Evolutionary conservation across 129 eudicot genomes (phyloP), one percentile per base, ranked within the genome.

Genomic region (Rutidosis leptorrhynchoides): DNA sequence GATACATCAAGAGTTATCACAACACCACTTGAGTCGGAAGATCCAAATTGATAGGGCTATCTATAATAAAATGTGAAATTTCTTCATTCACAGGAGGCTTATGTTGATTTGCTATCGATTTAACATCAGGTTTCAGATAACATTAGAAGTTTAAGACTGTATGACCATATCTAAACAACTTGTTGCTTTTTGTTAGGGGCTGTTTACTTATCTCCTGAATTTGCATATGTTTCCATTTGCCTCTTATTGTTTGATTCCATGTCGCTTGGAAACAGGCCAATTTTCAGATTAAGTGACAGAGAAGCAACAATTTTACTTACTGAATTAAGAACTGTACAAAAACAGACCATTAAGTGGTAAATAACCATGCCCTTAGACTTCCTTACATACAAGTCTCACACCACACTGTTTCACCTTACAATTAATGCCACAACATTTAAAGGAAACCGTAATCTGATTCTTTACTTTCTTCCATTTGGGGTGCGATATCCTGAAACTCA

Each of bases 371-470:
- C n/a, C n/a, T 29, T 66, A 19, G 30, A 51, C 77, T 24, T 53
- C 69, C 62, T 61, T 56, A 19, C 52, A 53, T 35, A 72, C 30
- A 51, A 72, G 19, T 53, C 62, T 35, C 63, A 64, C 70, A 72
- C 77, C 43, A 40, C 77, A 63, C 55, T 53, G 53, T 52, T 63
- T 63, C 70, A 72, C 77, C 70, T 33, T 63, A 37, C 77, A 72
- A 29, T 63, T 62, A 30, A 72, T 19, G 56, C 77, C 70, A 63
- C 11, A 40, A 20, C 70, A 72, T 63, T 16, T 53, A 63, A 63
- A 72, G 15, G 70, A 72, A 72, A 72, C 57, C 23, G 15, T 53
- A 52, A 72, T 20, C 15, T 11, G 64, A 72, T 63, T 55, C 25
- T 72, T 20, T n/a, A 30, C 54, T 63, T 63, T 72, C 77, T 62